These are phyloP conservation scores for Clonostachys byssicola DNA, from an alignment of 2,329 filamentous ascomycete genomes.

Conservation along the genomic window DNA sequence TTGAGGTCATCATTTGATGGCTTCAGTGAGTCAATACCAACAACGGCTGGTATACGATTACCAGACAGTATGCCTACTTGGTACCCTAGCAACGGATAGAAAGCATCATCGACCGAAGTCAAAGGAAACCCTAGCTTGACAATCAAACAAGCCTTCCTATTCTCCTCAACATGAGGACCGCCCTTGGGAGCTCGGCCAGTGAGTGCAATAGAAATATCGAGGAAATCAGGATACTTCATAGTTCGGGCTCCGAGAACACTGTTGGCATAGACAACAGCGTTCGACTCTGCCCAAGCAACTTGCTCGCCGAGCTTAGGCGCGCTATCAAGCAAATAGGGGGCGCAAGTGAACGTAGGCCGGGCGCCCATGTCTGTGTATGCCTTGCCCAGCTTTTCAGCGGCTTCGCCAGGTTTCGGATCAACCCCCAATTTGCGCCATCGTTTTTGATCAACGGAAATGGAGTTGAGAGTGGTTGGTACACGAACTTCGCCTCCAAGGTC, in stretches of 20 bases:
- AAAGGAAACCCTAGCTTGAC: slow-evolving; percentile 23
- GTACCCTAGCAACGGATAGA: slow-evolving; percentile 33
- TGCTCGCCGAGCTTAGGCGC: slow-evolving; percentile 23
- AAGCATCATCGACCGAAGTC: slow-evolving; percentile 23
- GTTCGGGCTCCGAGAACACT: slow-evolving; percentile 37
- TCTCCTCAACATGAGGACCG: slow-evolving; percentile 39
- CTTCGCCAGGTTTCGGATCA: slow-evolving; percentile 16
- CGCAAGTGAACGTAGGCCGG: slow-evolving; percentile 33
- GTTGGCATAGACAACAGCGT: slow-evolving; percentile 39
- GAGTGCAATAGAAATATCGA: slow-evolving; percentile 35
- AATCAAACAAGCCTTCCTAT: slow-evolving; percentile 17
- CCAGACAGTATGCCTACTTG: slow-evolving; percentile 20
- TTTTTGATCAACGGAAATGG: slow-evolving; percentile 34
- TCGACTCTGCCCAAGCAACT: slow-evolving; percentile 38
- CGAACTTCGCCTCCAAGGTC: slow-evolving; percentile 24
- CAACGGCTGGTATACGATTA: slow-evolving; percentile 24
- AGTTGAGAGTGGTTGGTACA: slow-evolving; percentile 33
- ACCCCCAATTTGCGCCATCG: slow-evolving; percentile 31
- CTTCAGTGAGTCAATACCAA: slow-evolving; percentile 18
- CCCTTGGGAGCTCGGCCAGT: slow-evolving; percentile 40
- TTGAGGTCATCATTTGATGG: slow-evolving; percentile 26
- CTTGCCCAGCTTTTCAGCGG: slow-evolving; percentile 24
- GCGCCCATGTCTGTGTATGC: slow-evolving; percentile 34
- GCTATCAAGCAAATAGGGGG: slow-evolving; percentile 31
- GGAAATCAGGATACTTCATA: slow-evolving; percentile 38